Conservation (phyloP, 139 green algal genomes). For the Micromonas pusilla region DNA sequence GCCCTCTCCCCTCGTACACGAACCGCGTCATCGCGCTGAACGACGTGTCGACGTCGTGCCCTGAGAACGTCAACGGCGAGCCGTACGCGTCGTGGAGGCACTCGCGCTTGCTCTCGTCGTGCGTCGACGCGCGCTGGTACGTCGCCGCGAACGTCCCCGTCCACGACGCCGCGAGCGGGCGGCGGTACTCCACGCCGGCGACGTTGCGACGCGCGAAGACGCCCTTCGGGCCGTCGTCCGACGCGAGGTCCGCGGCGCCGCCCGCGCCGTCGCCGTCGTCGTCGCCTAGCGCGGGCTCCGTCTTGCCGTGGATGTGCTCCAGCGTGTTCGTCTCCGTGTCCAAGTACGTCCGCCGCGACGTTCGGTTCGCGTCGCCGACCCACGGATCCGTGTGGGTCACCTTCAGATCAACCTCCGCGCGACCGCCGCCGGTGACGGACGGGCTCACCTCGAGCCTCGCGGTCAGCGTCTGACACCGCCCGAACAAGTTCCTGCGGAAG, state of each 20-base stretch:
- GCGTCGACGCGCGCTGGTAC: conserved; percentile 54
- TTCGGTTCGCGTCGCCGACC: conserved; percentile 72
- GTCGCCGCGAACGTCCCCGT: conserved; percentile 52
- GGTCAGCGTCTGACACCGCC: conserved; percentile 69
- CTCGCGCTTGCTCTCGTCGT: conserved; percentile 57
- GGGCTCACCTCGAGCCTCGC: conserved; percentile 61
- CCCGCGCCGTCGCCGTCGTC: background rate
- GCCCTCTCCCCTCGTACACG: conserved; percentile 44
- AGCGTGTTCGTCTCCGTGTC: background rate
- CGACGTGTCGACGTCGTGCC: conserved; percentile 55
- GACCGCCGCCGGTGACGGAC: conserved; percentile 44
- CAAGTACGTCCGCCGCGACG: conserved; percentile 60
- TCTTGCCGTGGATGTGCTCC: background rate
- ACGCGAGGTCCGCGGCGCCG: no score
- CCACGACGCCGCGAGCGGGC: conserved; percentile 59
- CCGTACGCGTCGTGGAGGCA: conserved; percentile 69
- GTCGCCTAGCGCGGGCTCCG: background rate
- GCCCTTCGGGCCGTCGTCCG: background rate
- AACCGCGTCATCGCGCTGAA: conserved; percentile 48
- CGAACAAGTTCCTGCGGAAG: conserved; percentile 78
- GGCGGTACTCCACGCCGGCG: conserved; percentile 66
- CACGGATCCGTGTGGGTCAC: conserved; percentile 81
- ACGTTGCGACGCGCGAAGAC: conserved; percentile 2
- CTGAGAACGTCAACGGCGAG: conserved; percentile 72
- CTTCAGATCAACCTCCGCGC: conserved; percentile 52